Base-by-base conservation (phyloP, 148 eudicot genomes). In the Cornus suecica region DNA sequence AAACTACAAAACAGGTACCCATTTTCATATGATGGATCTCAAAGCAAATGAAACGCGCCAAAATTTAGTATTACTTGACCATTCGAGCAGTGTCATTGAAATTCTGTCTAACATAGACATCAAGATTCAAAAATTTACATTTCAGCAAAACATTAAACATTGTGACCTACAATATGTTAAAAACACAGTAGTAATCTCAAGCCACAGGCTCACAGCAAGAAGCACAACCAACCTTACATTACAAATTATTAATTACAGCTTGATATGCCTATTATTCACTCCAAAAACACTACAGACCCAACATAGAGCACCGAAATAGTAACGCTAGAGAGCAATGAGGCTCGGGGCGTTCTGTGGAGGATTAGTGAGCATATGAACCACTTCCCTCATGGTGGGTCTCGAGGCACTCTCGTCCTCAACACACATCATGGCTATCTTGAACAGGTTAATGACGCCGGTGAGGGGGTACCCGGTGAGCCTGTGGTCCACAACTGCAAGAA, bases 371-470 rank as follows among this genome's bases (percentile, higher is more conserved):
- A 87, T 83, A 68, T 92, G 94, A 72, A 89, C 99, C 9, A 92
- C 94, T 80, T 92, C 96, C 80, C 99, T 88, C 99, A 92, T 94
- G 0, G 94, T 90, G 5, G 99, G 99, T 80, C 99, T 77, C 2
- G 84, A 81, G 0, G 85, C 66, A 60, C 94, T 89, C 79, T 92
- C 96, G 8, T 94, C 94, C 73, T 90, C 94, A 0, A 92, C 97
- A 42, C 98, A 94, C 84, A 83, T 51, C 94, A 94, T 90, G 3
- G 99, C 94, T 10, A 94, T 91, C 80, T 89, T 90, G 84, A 94
- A 94, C 86, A 94, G 74, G 87, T 90, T 84, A 15, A 92, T 64
- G 11, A 90, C 94, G 24, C 91, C 72, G 0, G 84, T 10, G 20
- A 92, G 72, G 8, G 89, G 83, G 82, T 94, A 92, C 0, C 80